Base-by-base conservation (phyloP, 352 stramenopile species). In the Globisporangium sylvaticum region DNA sequence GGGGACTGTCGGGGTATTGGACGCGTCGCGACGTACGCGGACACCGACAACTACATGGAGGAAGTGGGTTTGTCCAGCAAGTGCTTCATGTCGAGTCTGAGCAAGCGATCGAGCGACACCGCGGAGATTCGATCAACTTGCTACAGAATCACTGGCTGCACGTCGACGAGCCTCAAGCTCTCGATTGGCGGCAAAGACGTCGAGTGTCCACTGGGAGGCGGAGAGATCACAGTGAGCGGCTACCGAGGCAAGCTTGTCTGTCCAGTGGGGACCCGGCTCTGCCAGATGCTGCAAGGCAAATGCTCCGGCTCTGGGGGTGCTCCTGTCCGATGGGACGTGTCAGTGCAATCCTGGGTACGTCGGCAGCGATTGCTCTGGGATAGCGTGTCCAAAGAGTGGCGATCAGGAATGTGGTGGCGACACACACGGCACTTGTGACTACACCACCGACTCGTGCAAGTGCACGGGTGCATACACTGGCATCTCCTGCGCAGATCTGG, bases 51-150 rank as follows among this genome's bases (percentile, higher is more conserved):
- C 60, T 79, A 62, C 5, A 87, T 91, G 74, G 83, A 94, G 59
- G 76, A 78, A 29, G 61, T 79, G 1, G 80, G 81, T 0, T 50
- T 76, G 0, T 79, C 64, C 15, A 91, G 83, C 56, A 85, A 87
- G 29, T 94, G 85, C 53, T 94, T 94, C 53, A 62, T 77, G n/a
- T 91, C 83, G 7, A 94, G 78, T 66, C 68, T 94, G 1, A 84
- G 71, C 69, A 79, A 69, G n/a, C 69, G 56, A 3, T 85, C 69
- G 2, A 81, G 74, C 34, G 62, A 75, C 46, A 73, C 71, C 1
- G 70, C 64, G 1, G 69, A 62, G 2, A 25, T 83, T 3, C 72
- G 78, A 10, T 70, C 80, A 15, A 78, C 73, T 8, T 94, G 85
- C 60, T 94, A 90, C 70, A 69, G 79, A 48, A 78, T 92, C 0